Evolutionary conservation across 2,329 filamentous ascomycete genomes (phyloP), one percentile per base, ranked within the genome.

Genomic region (Trichoderma sp.): DNA sequence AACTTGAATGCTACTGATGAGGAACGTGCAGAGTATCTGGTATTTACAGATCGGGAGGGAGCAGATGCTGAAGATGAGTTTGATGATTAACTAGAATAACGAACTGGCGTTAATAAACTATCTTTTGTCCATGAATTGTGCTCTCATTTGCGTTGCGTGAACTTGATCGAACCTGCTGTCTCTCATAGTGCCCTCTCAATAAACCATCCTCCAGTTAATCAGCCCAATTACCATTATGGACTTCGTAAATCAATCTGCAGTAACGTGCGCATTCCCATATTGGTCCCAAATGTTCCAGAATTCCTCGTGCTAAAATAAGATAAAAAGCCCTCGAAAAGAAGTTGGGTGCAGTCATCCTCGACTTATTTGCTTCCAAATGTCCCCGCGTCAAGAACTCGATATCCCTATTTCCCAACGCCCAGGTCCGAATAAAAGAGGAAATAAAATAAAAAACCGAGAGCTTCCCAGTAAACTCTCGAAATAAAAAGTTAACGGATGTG

Each of bases 1-100:
- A 82, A 87, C 72, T 87, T 85, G 11, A 80, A 82, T 1, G 83
- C 85, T 5, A 81, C 78, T 1, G 81, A 81, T 21, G 82, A 83
- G 21, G 81, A 82, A 21, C 78, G 75, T 6, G 73, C 72, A 11
- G 79, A 86, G 56, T 97, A 96, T 75, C 89, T 97, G 87, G 83
- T 86, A 24, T 97, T 97, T 77, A 87, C 90, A 60, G 92, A 96
- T 70, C 86, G 93, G 29, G 90, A 94, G 76, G 85, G 84, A 16
- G 82, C 82, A 33, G 82, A 80, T 70, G 86, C 86, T 68, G 86
- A 88, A 47, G 85, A 87, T 67, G 78, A 83, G 60, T 86, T 86
- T 71, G 82, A 87, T 63, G 68, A 35, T 43, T 81, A 71, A 76
- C 75, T 59, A 58, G 21, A 70, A 66, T 40, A 24, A 37, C n/a